phyloP scores from a whole-genome alignment of 352 stramenopile species.

The Halophytophthora batemanensis region DNA sequence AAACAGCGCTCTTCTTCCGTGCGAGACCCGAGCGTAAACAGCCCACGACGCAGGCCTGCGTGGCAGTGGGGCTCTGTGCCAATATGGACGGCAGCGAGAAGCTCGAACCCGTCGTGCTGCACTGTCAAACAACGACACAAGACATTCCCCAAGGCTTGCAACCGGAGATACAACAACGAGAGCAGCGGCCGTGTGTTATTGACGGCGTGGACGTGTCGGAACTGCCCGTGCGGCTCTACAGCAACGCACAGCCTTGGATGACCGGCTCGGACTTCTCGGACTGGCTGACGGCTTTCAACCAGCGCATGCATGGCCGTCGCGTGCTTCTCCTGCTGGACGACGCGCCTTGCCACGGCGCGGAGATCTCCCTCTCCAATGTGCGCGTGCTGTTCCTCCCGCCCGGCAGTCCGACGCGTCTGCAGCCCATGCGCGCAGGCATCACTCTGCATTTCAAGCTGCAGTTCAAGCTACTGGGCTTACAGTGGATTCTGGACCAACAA shows the following conservation, averaged over 20 bases:
- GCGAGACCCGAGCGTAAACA: constrained; percentile 9
- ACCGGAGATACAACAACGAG: too few species aligned
- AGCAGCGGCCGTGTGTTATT: neutral
- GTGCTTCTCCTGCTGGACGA: constrained; percentile 17
- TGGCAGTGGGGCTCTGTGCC: constrained; percentile 14
- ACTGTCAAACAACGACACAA: neutral
- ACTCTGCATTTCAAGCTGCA: constrained; percentile 14
- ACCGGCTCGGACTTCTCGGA: constrained; percentile 11
- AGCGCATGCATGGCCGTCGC: constrained; percentile 12
- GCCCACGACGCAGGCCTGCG: constrained; percentile 2
- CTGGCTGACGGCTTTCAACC: constrained; percentile 16
- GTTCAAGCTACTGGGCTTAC: constrained; percentile 11
- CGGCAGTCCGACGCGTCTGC: constrained; percentile 7
- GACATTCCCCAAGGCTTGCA: too few species aligned
- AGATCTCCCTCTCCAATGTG: constrained; percentile 15
- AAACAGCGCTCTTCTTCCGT: constrained; percentile 20
- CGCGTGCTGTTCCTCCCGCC: constrained; percentile 9
- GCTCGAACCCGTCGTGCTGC: constrained; percentile 15
- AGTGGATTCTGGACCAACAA: constrained; percentile 22
- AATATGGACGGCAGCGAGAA: constrained; percentile 24
- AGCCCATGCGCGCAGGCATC: constrained; percentile 18
- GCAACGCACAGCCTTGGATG: constrained; percentile 18
- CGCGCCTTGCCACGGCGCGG: constrained; percentile 14
- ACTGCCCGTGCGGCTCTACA: constrained; percentile 13
- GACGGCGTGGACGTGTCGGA: neutral